Evolutionary conservation across 2,329 filamentous ascomycete genomes (phyloP), one percentile per base, ranked within the genome.

Genomic region (Aureobasidium sp.): DNA sequence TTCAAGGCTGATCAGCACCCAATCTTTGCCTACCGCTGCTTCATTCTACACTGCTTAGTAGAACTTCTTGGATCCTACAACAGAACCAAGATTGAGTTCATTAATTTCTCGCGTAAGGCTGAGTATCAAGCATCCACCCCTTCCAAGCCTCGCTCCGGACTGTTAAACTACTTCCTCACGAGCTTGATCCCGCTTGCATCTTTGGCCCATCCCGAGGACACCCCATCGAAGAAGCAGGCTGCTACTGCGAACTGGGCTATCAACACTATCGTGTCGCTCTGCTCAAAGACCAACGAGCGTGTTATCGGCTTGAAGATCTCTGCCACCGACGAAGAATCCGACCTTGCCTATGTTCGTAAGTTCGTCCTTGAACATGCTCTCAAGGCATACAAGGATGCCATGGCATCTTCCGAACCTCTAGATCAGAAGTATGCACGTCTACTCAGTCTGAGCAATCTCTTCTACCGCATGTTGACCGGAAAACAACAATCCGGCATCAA

Each of bases 21-120:
- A 0, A 97, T 96, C 64, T 99, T 96, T 76, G 87, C 97, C 59
- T 99, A 97, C 71, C 86, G 94, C 52, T 97, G 93, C 77, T 97
- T 97, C 78, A 79, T 99, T 57, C 82, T 99, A 36, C 91, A 94
- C 71, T 96, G 92, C 70, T 79, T 99, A 42, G 87, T 91, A 0
- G 94, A 99, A 74, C 83, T 99, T 15, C 80, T 99, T 15, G 87
- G 89, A 62, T 95, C 89, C 70, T 99, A 97, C 77, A 96, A 91
- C 68, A 87, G 91, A 60, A 90, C 91, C 9, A 99, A 99, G 80
- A 85, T 99, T 47, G 95, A 99, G 72, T 97, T 99, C 72, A 97
- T 99, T 79, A 97, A 97, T 74, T 99, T 97, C 78, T 97, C 95
- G 67, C 87, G 93, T 64, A 96, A 92, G 71, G 88, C 90, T 7